These are phyloP conservation scores for Gossypium gossypioides DNA, from an alignment of 441 rosid genomes.

Conservation along the genomic window DNA sequence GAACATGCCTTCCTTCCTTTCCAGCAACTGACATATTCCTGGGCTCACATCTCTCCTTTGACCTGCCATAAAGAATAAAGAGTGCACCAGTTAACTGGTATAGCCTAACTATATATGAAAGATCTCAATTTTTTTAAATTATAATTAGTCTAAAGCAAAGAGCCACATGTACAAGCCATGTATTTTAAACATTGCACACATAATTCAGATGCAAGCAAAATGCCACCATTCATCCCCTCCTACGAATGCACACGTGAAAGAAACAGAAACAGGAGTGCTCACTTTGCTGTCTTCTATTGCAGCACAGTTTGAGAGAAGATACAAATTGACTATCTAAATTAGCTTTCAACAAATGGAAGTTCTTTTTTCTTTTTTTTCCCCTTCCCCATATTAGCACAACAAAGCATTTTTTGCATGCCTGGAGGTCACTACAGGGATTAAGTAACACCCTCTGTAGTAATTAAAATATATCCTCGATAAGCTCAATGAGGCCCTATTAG, in stretches of 20 bases:
- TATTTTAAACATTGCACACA: background rate
- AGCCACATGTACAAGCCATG: background rate
- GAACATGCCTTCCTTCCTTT: slow-evolving; percentile 92
- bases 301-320: background rate
- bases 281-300: background rate
- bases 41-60: slow-evolving; percentile 48
- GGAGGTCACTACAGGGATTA: background rate
- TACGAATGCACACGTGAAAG: background rate
- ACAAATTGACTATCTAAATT: background rate
- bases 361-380: background rate
- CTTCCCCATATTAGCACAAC: background rate
- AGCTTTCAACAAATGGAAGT: background rate
- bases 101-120: background rate
- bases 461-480: background rate
- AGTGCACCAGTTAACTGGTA: slow-evolving; percentile 11
- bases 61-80: slow-evolving; percentile 28
- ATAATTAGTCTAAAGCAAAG: background rate
- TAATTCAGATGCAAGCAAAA: background rate
- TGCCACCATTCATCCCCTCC: background rate
- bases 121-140: slow-evolving; percentile 1
- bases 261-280: background rate
- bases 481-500: background rate
- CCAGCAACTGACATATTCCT: slow-evolving; percentile 90
- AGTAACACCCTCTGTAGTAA: background rate
- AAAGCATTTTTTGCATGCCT: background rate